Base-by-base conservation (phyloP, 1,284 basidiomycete species). In the Ceratobasidium sp. region DNA sequence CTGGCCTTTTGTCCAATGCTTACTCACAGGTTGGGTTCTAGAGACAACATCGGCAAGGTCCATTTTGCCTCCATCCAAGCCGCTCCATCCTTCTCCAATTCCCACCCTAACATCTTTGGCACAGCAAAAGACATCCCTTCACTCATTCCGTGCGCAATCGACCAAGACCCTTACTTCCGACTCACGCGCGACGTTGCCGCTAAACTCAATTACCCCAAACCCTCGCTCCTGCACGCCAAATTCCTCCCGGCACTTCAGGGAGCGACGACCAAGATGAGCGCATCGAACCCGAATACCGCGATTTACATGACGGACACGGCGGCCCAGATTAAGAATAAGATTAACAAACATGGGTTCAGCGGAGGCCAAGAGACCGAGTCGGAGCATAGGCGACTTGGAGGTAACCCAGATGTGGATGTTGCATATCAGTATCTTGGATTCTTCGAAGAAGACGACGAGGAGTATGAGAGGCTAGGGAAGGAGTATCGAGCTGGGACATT, bases 161-260 rank as follows among this genome's bases (percentile, higher is more conserved):
- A 99, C 83, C 98, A 99, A 79, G 92, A 94, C 80, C 92, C 92
- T 4, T 98, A 98, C 86, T 99, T 99, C 89, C 95, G 98, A 73
- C 87, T 98, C 74, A 98, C 97, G 54, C 91, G 98, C 62, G 98
- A 99, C 81, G 94, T 96, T 31, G 98, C 98, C 6, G 88, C 88
- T 78, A 93, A 94, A 80, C 89, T 99, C 80, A 97, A 96, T 83
- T 98, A 98, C 84, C 95, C 92, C 74, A 99, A 99, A 83, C 98
- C 98, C 1, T 85, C 92, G 7, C 88, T 98, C 34, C 86, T 99
- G 66, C 96, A 98, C 83, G 89, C 96, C 74, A 98, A 97, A 81
- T 99, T 99, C 88, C 98, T 99, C 85, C 98, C 98, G 5, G 96
- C 98, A 0, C 86, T 99, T 16, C 97, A 98, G 84, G 98, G 98